Base-by-base conservation (phyloP, 495 filamentous ascomycete species). In the Aspergillus baeticus region DNA sequence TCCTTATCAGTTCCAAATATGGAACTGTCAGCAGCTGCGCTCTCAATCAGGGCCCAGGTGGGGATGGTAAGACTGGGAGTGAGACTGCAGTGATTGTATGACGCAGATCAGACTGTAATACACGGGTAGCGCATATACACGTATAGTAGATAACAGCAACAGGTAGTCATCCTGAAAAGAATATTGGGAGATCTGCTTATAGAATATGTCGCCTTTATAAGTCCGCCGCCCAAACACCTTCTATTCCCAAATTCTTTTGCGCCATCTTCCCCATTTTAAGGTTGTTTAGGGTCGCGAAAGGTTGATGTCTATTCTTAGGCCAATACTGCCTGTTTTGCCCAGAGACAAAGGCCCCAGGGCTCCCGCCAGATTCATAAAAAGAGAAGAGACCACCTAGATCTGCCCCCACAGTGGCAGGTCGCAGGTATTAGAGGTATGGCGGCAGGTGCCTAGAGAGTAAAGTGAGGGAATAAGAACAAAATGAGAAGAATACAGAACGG, bases 131-230 rank as follows among this genome's bases (percentile, higher is more conserved):
- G 31, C 53, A 39, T 14, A 50, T 18, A 36, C 33, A 17, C 18
- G 21, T 50, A 37, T 37, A 38, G 33, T 36, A 38, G 22, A 34
- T 47, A 17, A n/a, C 52, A 23, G 42, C n/a, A 56, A 20, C 31
- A 26, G 11, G 35, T 18, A 33, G 21, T 42, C 35, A 41, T 57
- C 37, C 37, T 50, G 43, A 44, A 26, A 57, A 57, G 26, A 37
- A 54, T 50, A 43, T 39, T 35, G 23, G 53, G 43, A 55, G 39
- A 55, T 57, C 36, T 57, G 54, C 42, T 50, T 50, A 29, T 57
- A 36, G 44, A 57, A 50, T 47, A 39, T 47, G 38, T 38, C 29
- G 38, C 17, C 46, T 47, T 42, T 35, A 33, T 50, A 29, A 57
- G 41, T 22, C 20, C n/a, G n/a, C 44, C 38, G 31, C 33, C 47